A percentile compares a stretch with the other conserved stretches of the same genome.
Evolutionary conservation across 225 moss, liverwort and hornwort genomes (phyloP).

Genomic region (Physcomitrium patens): DNA sequence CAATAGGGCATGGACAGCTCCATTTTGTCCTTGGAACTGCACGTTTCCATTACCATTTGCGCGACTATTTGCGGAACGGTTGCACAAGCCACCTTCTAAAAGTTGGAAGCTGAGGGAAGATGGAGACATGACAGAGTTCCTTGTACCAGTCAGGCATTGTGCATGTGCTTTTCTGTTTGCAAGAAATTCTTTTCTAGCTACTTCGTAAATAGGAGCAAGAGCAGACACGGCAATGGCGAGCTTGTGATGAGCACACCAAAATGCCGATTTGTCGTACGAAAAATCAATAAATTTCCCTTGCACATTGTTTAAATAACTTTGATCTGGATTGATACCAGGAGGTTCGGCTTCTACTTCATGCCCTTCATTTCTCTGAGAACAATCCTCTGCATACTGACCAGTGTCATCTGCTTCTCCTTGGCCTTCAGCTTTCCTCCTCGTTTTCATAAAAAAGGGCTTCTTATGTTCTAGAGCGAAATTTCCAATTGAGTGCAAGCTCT

Average conservation of each 20-base stretch:
- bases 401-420: slow-evolving; percentile 54
- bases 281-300: slow-evolving; percentile 48
- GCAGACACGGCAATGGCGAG: slow-evolving; percentile 84
- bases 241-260: slow-evolving; percentile 95
- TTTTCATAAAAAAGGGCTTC: slow-evolving; percentile 56
- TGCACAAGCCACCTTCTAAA: slow-evolving; percentile 31
- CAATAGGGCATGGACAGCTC: slow-evolving; percentile 38
- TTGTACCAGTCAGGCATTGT: slow-evolving; percentile 49
- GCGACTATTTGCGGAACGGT: slow-evolving; percentile 28
- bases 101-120: slow-evolving; percentile 34
- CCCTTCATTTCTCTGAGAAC: slow-evolving; percentile 70
- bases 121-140: slow-evolving; percentile 27
- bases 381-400: slow-evolving; percentile 62
- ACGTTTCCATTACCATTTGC: slow-evolving; percentile 13
- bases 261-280: slow-evolving; percentile 76
- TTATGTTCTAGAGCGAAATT: slow-evolving; percentile 49
- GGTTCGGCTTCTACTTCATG: slow-evolving; percentile 64
- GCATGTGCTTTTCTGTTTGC: slow-evolving; percentile 57
- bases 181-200: slow-evolving; percentile 68
- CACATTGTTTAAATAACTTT: slow-evolving; percentile 43
- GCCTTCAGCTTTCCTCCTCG: slow-evolving; percentile 47
- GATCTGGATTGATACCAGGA: slow-evolving; percentile 58
- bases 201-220: slow-evolving; percentile 75
- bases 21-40: not conserved
- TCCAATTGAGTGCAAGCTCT: slow-evolving; percentile 69